Evolutionary conservation across 2,329 filamentous ascomycete species (phyloP).

Genomic region (Trichoderma hamatum): DNA sequence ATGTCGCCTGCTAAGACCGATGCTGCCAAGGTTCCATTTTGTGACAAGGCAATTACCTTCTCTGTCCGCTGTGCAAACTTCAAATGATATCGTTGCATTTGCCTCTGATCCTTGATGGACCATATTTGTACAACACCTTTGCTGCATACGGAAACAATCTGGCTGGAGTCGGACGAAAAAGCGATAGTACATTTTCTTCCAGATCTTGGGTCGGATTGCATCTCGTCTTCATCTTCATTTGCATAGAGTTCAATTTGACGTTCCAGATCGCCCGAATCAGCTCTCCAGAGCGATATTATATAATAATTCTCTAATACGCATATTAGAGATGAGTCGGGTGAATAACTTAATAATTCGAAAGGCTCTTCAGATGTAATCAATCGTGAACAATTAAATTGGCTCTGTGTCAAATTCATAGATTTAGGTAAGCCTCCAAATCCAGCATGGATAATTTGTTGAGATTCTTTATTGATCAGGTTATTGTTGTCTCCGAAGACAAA

Average conservation of each 20-base stretch:
- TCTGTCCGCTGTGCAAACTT: neutral
- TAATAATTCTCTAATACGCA: accelerated
- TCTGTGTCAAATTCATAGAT: too few species aligned
- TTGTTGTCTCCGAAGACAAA: neutral
- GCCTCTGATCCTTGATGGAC: neutral
- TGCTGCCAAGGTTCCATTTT: neutral
- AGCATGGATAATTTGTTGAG: neutral
- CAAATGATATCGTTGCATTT: neutral
- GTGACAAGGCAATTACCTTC: neutral
- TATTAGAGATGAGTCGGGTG: neutral
- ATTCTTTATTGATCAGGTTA: neutral
- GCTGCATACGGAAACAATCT: neutral
- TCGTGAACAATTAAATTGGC: too few species aligned
- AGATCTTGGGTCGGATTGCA: too few species aligned
- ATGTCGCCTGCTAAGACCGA: neutral
- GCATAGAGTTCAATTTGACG: neutral
- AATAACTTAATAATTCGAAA: neutral
- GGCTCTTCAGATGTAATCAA: neutral
- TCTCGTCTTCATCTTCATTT: neutral
- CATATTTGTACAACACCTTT: neutral
- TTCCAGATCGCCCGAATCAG: neutral
- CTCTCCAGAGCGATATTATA: neutral
- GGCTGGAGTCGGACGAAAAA: neutral
- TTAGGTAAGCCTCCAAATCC: neutral
- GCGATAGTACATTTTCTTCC: too few species aligned